These are phyloP conservation scores for Suillus paluster DNA, from an alignment of 768 basidiomycete species.

Conservation along the genomic window DNA sequence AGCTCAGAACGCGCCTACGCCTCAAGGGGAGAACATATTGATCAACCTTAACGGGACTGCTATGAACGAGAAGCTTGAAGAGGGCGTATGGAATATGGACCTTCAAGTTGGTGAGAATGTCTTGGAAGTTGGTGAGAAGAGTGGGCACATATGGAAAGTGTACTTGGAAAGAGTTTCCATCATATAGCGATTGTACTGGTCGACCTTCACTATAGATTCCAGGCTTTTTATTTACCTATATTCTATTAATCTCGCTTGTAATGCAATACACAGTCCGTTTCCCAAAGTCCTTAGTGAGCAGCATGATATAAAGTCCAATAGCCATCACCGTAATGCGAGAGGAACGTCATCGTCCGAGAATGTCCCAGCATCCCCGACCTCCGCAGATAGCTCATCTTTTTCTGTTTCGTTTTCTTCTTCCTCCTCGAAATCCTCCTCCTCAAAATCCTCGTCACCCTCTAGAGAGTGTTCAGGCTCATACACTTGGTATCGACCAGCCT, in stretches of 20 bases:
- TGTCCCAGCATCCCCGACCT: constrained; percentile 8
- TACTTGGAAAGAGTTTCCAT: constrained; percentile 54
- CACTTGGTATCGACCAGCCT: constrained; percentile 64
- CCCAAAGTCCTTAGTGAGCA: background rate
- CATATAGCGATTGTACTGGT: constrained; percentile 18
- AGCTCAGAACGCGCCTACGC: constrained; percentile 43
- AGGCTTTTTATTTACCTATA: background rate
- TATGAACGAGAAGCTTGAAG: constrained; percentile 49
- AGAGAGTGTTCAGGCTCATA: constrained; percentile 65
- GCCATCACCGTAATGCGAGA: constrained; percentile 21
- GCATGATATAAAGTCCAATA: background rate
- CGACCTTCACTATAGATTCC: background rate
- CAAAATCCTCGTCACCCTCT: constrained; percentile 49
- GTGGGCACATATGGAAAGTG: constrained; percentile 72
- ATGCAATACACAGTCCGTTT: constrained; percentile 5
- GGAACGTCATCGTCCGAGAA: constrained; percentile 27
- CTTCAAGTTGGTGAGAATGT: constrained; percentile 62
- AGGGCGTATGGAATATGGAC: constrained; percentile 65
- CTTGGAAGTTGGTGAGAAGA: constrained; percentile 75
- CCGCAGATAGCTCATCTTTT: background rate
- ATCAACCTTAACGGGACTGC: constrained; percentile 65
- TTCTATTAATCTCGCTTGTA: constrained; percentile 5
- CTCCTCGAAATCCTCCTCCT: constrained; percentile 8
- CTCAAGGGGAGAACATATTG: constrained; percentile 53
- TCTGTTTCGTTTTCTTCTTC: constrained; percentile 19